Evolutionary conservation across 768 basidiomycete species (phyloP).

Genomic region (Plicaturopsis crispa): DNA sequence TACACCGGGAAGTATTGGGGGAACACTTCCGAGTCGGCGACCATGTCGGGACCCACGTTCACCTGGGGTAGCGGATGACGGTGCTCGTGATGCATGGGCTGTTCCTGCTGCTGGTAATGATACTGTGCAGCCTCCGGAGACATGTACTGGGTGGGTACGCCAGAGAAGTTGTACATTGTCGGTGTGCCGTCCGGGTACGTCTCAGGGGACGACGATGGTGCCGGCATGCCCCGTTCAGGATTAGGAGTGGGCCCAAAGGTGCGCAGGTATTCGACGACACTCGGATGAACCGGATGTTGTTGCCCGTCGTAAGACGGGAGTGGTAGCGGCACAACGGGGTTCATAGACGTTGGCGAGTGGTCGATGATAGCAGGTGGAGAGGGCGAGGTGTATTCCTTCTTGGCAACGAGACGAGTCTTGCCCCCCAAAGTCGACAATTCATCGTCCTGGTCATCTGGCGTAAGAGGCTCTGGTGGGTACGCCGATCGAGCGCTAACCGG

Average conservation of each 20-base stretch:
- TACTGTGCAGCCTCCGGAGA: conserved; percentile 18
- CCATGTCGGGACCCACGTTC: conserved; percentile 10
- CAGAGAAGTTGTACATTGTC: conserved; percentile 1
- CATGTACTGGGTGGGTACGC: conserved; percentile 11
- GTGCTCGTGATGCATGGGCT: conserved; percentile 15
- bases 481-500: conserved; percentile 28
- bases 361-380: conserved; percentile 41
- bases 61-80: conserved; percentile 18
- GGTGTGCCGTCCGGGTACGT: conserved; percentile 9
- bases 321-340: conserved; percentile 68
- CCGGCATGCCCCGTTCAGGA: conserved; percentile 8
- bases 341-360: conserved; percentile 62
- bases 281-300: conserved; percentile 49
- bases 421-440: conserved; percentile 60
- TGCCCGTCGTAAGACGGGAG: conserved; percentile 42
- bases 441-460: conserved; percentile 47
- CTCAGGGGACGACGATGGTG: conserved; percentile 13
- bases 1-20: conserved; percentile 74
- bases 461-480: conserved; percentile 29
- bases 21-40: conserved; percentile 22
- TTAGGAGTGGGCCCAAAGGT: conserved; percentile 37
- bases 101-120: conserved; percentile 26
- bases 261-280: conserved; percentile 60
- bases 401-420: conserved; percentile 55
- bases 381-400: conserved; percentile 52